Conservation (phyloP, 2,329 filamentous ascomycete species). For the Neonectria punicea region DNA sequence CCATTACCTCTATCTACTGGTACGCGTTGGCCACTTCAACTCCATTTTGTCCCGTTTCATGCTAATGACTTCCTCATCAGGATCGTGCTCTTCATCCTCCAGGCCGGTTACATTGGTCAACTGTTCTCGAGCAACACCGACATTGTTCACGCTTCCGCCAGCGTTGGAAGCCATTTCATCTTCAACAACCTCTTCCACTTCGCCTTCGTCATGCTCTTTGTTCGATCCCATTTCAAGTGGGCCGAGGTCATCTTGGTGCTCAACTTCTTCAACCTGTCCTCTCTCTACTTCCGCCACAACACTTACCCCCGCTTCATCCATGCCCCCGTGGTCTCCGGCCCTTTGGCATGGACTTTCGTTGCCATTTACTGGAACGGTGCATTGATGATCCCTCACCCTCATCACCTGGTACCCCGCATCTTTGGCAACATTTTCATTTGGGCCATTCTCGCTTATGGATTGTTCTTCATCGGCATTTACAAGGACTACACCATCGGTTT, state of each 20-base stretch:
- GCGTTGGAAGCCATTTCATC: slow-evolving; percentile 87
- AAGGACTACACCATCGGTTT: slow-evolving; percentile 86
- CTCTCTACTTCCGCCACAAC: slow-evolving; percentile 83
- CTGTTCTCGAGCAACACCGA: slow-evolving; percentile 76
- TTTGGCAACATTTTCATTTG: slow-evolving; percentile 90
- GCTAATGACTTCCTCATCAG: slow-evolving; percentile 51
- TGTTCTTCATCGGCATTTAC: slow-evolving; percentile 78
- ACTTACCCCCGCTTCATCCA: slow-evolving; percentile 80
- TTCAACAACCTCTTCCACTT: slow-evolving; percentile 86
- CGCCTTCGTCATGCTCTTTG: slow-evolving; percentile 85
- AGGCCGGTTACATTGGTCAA: slow-evolving; percentile 79
- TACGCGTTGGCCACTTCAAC: slow-evolving; percentile 46
- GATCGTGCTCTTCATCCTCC: slow-evolving; percentile 78
- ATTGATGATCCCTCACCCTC: slow-evolving; percentile 77
- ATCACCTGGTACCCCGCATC: slow-evolving; percentile 76
- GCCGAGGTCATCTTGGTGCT: slow-evolving; percentile 79
- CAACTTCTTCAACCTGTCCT: slow-evolving; percentile 84
- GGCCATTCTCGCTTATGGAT: slow-evolving; percentile 80
- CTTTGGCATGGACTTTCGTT: slow-evolving; percentile 85
- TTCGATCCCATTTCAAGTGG: slow-evolving; percentile 77
- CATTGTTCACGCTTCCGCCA: slow-evolving; percentile 74
- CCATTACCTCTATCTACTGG: slow-evolving; percentile 80
- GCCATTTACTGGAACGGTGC: slow-evolving; percentile 92
- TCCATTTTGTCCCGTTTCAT: slow-evolving; percentile 1
- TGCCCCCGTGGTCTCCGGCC: slow-evolving; percentile 77